These are phyloP conservation scores for Paraurostyla sp. DNA, from an alignment of 73 alveolate species.

Conservation along the genomic window DNA sequence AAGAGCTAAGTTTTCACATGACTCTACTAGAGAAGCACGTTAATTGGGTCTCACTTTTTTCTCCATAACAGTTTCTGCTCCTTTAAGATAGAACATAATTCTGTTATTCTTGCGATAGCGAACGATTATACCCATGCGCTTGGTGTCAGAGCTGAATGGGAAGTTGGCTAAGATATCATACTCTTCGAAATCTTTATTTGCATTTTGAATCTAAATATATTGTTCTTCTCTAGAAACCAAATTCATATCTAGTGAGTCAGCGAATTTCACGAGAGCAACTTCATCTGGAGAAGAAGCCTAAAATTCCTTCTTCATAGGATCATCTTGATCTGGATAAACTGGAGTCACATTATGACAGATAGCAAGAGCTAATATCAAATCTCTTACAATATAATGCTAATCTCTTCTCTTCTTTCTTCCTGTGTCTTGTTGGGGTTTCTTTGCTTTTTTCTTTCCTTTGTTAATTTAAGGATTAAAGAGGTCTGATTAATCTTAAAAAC, in stretches of 20 bases:
- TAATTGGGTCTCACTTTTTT: constrained; percentile 76
- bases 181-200: constrained; percentile 17
- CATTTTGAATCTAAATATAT: constrained; percentile 7
- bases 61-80: constrained; percentile 88
- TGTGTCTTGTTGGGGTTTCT: not conserved
- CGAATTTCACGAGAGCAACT: constrained; percentile 94
- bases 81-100: constrained; percentile 81
- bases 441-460: not conserved
- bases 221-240: constrained; percentile 31
- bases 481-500: not conserved
- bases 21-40: constrained; percentile 73
- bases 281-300: constrained; percentile 97
- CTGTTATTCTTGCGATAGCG: constrained; percentile 59
- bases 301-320: constrained; percentile 57
- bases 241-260: constrained; percentile 75
- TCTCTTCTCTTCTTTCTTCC: constrained; percentile 57
- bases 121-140: constrained; percentile 90
- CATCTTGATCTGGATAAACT: constrained; percentile 77
- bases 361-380: constrained; percentile 87
- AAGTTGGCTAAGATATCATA: constrained; percentile 85
- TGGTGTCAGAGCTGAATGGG: constrained; percentile 88
- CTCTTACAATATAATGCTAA: constrained; percentile 84
- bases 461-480: not conserved
- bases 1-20: constrained; percentile 83
- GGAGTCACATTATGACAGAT: constrained; percentile 98